Percentiles rank a stretch among this genome's conserved stretches.
phyloP scores from a whole-genome alignment of 2,329 filamentous ascomycete genomes.

The Colletotrichum orchidophilum region DNA sequence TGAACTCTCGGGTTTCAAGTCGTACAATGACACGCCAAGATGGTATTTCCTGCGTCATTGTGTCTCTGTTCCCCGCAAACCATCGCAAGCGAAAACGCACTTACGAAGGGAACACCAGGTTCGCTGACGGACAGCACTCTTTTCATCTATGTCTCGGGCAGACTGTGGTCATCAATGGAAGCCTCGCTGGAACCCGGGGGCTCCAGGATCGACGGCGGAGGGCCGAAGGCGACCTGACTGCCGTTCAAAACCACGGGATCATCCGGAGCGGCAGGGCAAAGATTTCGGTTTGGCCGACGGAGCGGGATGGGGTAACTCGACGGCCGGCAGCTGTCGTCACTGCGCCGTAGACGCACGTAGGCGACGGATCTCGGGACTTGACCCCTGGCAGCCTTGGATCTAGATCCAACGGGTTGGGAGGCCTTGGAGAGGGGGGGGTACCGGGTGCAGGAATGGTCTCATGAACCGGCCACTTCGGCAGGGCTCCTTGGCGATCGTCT shows the following conservation, averaged over 20 bases:
- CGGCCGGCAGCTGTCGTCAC: not conserved
- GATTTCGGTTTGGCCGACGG: conserved; percentile 22
- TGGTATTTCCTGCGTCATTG: conserved; percentile 5
- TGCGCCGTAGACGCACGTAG: not conserved
- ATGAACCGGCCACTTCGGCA: conserved; percentile 5
- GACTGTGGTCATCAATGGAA: not conserved
- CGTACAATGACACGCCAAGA: not conserved
- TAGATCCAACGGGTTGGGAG: not conserved
- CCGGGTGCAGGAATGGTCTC: conserved; percentile 11
- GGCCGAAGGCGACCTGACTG: not conserved
- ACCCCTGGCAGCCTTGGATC: not conserved
- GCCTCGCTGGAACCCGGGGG: not conserved
- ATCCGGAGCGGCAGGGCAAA: not conserved
- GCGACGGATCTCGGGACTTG: not conserved
- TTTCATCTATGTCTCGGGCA: not conserved
- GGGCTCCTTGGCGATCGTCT: not conserved
- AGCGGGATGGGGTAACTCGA: conserved; percentile 18
- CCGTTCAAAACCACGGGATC: not conserved
- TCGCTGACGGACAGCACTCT: too few relatives aligned
- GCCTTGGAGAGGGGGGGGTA: not conserved
- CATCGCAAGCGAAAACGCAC: not conserved
- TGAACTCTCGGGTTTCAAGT: not conserved
- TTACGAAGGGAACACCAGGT: too few relatives aligned
- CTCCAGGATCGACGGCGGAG: not conserved
- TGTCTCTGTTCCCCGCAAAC: conserved; percentile 16